phyloP scores from a whole-genome alignment of 2,329 filamentous ascomycete species.

The Colletotrichum lupini region DNA sequence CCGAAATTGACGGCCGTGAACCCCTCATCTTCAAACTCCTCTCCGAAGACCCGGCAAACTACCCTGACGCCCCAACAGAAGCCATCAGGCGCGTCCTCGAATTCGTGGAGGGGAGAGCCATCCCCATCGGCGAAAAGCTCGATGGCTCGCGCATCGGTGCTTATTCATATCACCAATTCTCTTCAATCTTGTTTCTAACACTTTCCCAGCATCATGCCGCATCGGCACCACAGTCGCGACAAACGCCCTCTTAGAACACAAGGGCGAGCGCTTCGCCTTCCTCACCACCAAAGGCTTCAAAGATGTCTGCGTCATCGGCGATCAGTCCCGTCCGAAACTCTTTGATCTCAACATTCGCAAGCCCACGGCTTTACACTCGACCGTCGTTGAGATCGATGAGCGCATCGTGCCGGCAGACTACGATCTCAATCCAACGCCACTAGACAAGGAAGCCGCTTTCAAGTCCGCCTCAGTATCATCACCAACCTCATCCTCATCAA shows the following conservation, averaged over 20 bases:
- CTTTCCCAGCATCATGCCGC: slow-evolving; percentile 71
- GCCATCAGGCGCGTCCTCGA: slow-evolving; percentile 76
- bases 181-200: neutral
- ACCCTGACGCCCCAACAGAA: slow-evolving; percentile 77
- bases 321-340: slow-evolving; percentile 77
- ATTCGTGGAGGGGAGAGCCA: slow-evolving; percentile 67
- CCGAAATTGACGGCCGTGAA: slow-evolving; percentile 72
- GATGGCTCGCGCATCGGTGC: slow-evolving; percentile 47
- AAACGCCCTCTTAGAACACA: slow-evolving; percentile 78
- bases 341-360: slow-evolving; percentile 77
- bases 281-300: slow-evolving; percentile 77
- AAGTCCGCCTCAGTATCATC: neutral
- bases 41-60: slow-evolving; percentile 78
- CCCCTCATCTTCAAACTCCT: slow-evolving; percentile 80
- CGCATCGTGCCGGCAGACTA: slow-evolving; percentile 79
- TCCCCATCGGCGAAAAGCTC: slow-evolving; percentile 53
- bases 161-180: neutral
- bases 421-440: slow-evolving; percentile 69
- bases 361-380: slow-evolving; percentile 74
- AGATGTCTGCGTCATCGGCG: slow-evolving; percentile 78
- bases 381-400: slow-evolving; percentile 77
- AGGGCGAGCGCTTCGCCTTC: slow-evolving; percentile 77
- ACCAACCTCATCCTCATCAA: neutral
- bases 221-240: slow-evolving; percentile 84
- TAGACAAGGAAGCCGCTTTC: slow-evolving; percentile 54